Evolutionary conservation across 192 early-diverging fungal genomes (phyloP), one percentile per base, ranked within the genome.

Genomic region (Umbelopsis sp.): DNA sequence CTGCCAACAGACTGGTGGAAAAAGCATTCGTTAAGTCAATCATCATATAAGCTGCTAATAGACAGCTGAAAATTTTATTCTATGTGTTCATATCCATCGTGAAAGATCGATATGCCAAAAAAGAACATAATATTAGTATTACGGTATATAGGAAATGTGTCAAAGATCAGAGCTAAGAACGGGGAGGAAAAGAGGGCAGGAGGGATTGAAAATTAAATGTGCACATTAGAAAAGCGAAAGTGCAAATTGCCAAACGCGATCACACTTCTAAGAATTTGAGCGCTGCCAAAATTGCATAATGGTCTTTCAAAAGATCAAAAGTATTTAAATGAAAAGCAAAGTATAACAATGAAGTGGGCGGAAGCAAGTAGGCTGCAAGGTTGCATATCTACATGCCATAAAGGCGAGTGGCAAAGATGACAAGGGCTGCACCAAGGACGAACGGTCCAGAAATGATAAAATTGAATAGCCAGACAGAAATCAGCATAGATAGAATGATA

Each of bases 401-500:
- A 50, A 90, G 72, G 72, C 91, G 92, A 2, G 92, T 92, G 7
- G 93, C 92, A 33, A 83, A 85, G n/a, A 94, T 83, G 25, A 94
- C 93, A 50, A 93, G 69, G 2, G 72, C 49, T 0, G 94, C 78
- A 22, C 97, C 97, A 15, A 88, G 15, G 1, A 91, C 68, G 76
- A 98, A 99, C 22, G 82, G 21, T 9, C 74, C 49, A 4, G 94
- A 87, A 52, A 97, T 83, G 9, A 81, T 73, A 71, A 95, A 94
- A 66, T 88, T 88, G 82, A 99, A 99, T 15, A 96, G 71, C 67
- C 86, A 92, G 16, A 95, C 86, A 51, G 93, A 95, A 1, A 90
- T 89, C 66, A 95, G 69, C 46, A 86, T 92, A 9, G 94, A 96
- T 46, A 99, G 83, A 46, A 99, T 90, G 66, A 99, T 98, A 45